Evolutionary conservation across 2,329 filamentous ascomycete species (phyloP), one percentile per base, ranked within the genome.

Genomic region (Aspergillus floridensis): DNA sequence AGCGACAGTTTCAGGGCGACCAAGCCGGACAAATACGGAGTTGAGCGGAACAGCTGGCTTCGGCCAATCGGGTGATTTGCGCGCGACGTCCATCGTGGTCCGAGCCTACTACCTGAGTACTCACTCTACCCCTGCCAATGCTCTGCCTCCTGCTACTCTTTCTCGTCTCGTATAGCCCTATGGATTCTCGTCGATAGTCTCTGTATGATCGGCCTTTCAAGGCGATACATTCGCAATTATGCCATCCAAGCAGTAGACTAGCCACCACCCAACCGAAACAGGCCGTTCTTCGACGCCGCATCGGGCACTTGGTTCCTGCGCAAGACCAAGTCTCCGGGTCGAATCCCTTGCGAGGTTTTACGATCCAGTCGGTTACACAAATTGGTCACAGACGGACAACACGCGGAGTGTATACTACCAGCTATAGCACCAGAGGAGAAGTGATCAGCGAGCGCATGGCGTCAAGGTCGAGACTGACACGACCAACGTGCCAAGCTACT

Each of bases 1-100:
- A 54, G 38, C 35, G 41, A 54, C 46, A 35, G 52, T 44, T 44
- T 35, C 41, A 48, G 41, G 11, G 10, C 10, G 41, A 44, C 53
- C 53, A 55, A 55, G 53, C 53, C 53, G 53, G 53, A 47, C 53
- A 31, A 55, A 55, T 55, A n/a, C 53, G 53, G 53, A 55, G 53
- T 31, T 41, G 52, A 14, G 32, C 32, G 32, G 32, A 35, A 35
- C 32, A 16, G 11, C 32, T 35, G 32, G 32, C 32, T 35, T 35
- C 32, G 32, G 32, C 38, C 16, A 16, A 55, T 55, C 53, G 53
- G 53, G 26, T 55, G 53, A 55, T 47, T 55, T 48, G 44, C 53
- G 53, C 24, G 51, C 31, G 41, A 35, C 35, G 35, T 29, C 51
- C 51, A 53, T 35, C 16, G 32, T 21, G 51, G 51, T 53, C 51